These are phyloP conservation scores for Solanum bukasovii DNA, from an alignment of 257 asterid species.

Conservation along the genomic window DNA sequence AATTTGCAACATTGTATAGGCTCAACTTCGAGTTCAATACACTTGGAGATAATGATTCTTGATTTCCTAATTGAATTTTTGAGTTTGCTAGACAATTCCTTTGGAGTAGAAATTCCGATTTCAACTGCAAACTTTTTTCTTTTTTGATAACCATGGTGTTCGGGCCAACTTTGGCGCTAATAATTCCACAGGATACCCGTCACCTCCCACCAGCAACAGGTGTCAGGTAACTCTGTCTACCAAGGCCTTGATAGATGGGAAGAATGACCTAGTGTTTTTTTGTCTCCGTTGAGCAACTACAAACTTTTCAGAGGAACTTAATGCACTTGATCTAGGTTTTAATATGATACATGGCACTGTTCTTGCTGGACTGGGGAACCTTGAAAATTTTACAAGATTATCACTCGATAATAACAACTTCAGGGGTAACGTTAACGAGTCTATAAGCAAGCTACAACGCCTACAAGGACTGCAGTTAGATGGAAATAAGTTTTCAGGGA, in stretches of 20 bases:
- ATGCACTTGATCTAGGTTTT: neutral
- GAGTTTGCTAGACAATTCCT: neutral
- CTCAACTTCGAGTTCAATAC: neutral
- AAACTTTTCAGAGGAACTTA: conserved; percentile 7
- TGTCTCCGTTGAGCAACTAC: neutral
- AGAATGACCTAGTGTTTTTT: too few relatives aligned
- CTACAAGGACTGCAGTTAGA: neutral
- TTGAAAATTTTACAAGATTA: neutral
- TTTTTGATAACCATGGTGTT: too few relatives aligned
- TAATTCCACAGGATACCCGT: too few relatives aligned
- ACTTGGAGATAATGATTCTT: conserved; percentile 6
- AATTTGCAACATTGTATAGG: neutral
- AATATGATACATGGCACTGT: conserved; percentile 6
- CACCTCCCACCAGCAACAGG: too few relatives aligned
- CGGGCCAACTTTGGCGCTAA: too few relatives aligned
- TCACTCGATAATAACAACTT: neutral
- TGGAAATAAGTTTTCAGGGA: conserved; percentile 1
- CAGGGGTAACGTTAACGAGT: neutral
- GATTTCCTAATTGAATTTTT: conserved; percentile 7
- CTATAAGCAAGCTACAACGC: neutral
- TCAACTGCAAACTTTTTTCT: conserved; percentile 2
- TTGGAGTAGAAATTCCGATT: conserved; percentile 3
- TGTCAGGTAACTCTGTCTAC: too few relatives aligned
- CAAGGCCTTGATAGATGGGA: too few relatives aligned
- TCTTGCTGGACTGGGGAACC: conserved; percentile 4